These are phyloP conservation scores for Picochlorum sp. DNA, from an alignment of 139 green algal species.

Conservation along the genomic window DNA sequence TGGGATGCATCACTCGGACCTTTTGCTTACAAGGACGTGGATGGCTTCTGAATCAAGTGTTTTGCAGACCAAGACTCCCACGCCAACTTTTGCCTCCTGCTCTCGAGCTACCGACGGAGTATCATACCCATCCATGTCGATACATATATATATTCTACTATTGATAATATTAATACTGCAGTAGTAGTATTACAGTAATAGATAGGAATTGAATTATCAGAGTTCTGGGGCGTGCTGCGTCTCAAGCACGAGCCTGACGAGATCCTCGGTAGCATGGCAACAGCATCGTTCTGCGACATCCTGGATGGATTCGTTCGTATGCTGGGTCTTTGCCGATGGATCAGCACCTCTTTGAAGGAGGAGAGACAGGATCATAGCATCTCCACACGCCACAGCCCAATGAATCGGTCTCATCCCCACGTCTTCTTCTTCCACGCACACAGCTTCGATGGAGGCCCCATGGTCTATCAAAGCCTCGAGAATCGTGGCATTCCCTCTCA, in stretches of 20 bases:
- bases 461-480: background rate
- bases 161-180: no score
- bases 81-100: constrained; percentile 7
- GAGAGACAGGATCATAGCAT: background rate
- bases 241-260: no score
- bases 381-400: background rate
- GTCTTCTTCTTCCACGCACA: background rate
- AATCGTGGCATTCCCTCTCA: background rate
- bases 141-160: no score
- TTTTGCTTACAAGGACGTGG: background rate
- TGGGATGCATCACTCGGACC: no score
- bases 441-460: background rate
- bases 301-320: no score
- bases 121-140: no score
- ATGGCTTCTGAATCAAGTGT: background rate
- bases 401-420: background rate
- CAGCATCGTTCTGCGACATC: no score
- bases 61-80: constrained; percentile 4
- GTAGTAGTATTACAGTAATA: no score
- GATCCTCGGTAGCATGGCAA: no score
- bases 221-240: no score
- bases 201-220: no score
- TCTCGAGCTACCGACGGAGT: no score
- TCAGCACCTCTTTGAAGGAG: background rate
- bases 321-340: background rate